These are phyloP conservation scores for Haematococcus sp. DNA, from an alignment of 139 green algal genomes.

Conservation along the genomic window DNA sequence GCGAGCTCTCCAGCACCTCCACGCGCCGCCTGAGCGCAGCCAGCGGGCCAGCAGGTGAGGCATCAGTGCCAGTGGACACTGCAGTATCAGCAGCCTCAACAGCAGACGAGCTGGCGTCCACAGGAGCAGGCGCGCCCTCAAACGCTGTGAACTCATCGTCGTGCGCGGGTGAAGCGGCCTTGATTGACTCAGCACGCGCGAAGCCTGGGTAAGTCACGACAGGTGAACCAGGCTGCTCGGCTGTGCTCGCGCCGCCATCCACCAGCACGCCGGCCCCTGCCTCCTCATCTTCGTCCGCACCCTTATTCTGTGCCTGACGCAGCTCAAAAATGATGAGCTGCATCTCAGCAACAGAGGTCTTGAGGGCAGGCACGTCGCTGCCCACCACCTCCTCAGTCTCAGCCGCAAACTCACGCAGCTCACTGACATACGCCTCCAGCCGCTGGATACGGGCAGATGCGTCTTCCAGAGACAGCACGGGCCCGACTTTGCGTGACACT, in stretches of 20 bases:
- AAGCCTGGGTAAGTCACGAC: no score
- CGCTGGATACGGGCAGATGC: neutral
- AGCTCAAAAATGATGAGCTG: conserved; percentile 12
- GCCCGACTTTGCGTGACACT: no score
- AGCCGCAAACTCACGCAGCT: conserved; percentile 1
- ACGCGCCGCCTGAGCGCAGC: neutral
- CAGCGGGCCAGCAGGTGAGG: no score
- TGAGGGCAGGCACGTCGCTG: neutral
- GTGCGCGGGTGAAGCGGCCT: neutral
- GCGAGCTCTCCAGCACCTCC: conserved; percentile 2
- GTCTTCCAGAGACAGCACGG: neutral
- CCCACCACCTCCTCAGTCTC: neutral
- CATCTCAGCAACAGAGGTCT: neutral
- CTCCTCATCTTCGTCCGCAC: neutral
- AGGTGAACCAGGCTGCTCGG: no score
- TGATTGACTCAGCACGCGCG: no score
- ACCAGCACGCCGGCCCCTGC: neutral
- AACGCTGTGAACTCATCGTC: neutral
- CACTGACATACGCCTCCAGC: neutral
- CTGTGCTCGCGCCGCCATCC: no score
- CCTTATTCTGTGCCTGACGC: neutral
- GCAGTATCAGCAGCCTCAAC: no score
- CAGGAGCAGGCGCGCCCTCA: neutral
- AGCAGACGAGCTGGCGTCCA: neutral
- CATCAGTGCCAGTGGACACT: no score